Conservation (phyloP, 2,329 filamentous ascomycete genomes). For the Dactylellina cionopaga region DNA sequence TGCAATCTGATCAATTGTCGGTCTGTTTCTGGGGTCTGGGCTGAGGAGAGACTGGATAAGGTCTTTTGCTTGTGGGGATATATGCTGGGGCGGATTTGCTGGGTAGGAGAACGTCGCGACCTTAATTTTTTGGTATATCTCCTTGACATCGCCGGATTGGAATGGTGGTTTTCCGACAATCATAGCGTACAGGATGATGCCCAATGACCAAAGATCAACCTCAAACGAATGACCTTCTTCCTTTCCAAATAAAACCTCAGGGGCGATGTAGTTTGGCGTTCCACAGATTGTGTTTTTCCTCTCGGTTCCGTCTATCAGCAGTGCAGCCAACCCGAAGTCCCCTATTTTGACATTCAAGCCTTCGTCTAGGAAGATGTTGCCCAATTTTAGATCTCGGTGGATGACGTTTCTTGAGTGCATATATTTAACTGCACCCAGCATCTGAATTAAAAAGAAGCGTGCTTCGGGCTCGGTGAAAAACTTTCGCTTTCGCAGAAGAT, state of each 20-base stretch:
- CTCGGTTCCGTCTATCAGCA: conserved; percentile 90
- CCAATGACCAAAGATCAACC: conserved; percentile 97
- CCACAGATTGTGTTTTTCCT: conserved; percentile 93
- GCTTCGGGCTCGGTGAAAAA: conserved; percentile 93
- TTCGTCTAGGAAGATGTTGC: conserved; percentile 93
- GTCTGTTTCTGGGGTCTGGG: conserved; percentile 77
- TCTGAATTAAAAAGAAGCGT: conserved; percentile 90
- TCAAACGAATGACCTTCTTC: conserved; percentile 85
- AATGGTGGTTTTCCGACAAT: conserved; percentile 96
- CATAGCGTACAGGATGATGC: conserved; percentile 92
- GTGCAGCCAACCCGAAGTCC: conserved; percentile 92
- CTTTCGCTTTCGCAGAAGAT: conserved; percentile 78
- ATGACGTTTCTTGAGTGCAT: conserved; percentile 96
- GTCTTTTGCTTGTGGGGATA: conserved; percentile 79
- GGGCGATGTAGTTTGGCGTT: conserved; percentile 97
- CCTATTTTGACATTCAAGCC: conserved; percentile 98
- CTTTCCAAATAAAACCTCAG: conserved; percentile 87
- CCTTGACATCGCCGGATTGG: conserved; percentile 87
- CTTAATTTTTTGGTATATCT: conserved; percentile 74
- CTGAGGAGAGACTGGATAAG: conserved; percentile 77
- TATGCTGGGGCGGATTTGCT: conserved; percentile 73
- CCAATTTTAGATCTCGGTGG: conserved; percentile 96
- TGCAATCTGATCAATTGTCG: conserved; percentile 79
- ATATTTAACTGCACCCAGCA: conserved; percentile 96
- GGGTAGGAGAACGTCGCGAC: conserved; percentile 58